Base-by-base conservation (phyloP, 495 filamentous ascomycete genomes). In the Cairneyella variabilis region DNA sequence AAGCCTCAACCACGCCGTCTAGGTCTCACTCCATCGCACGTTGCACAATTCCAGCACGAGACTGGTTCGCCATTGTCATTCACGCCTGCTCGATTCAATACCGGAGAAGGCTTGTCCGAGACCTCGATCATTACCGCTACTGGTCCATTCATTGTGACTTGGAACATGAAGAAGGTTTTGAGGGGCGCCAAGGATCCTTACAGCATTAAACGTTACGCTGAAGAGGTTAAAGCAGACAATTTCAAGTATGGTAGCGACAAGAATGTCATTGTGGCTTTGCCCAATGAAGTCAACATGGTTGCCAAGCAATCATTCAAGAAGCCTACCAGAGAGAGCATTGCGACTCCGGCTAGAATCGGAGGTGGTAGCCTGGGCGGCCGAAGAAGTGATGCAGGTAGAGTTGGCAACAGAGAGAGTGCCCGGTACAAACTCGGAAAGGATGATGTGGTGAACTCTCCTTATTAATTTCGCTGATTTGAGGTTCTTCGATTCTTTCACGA, bases 281-380 rank as follows among this genome's bases (percentile, higher is more conserved):
- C 95, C 3, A 95, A 98, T 65, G 91, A 96, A 70, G 92, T 98
- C 57, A 92, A 97, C 68, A 97, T 97, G 91, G 88, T 97, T 21
- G 85, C 83, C 38, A 90, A 89, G 69, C 77, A 83, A 56, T 83
- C 80, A 58, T 82, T 98, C 65, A 88, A 87, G 79, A 85, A 80
- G 69, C 90, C 92, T 2, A 96, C 95, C 4, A 76, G 93, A 32
- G 91, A 98, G 77, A 96, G 90, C 63, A 97, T 98, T 67, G 75
- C 62, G 54, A 86, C 71, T 61, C 84, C 74, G 27, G 54, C 21
- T 25, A 12, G 36, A n/a, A 44, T 60, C 36, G 48, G 58, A 17
- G 53, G 43, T 14, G 36, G 53, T 22, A 46, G 56, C n/a, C 71
- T 59, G 40, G 73, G 71, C 53, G 55, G 51, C n/a, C 66, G 52